These are phyloP conservation scores for Sugiyamaella qingdaonensis DNA, from an alignment of 805 yeast genomes.

Conservation along the genomic window DNA sequence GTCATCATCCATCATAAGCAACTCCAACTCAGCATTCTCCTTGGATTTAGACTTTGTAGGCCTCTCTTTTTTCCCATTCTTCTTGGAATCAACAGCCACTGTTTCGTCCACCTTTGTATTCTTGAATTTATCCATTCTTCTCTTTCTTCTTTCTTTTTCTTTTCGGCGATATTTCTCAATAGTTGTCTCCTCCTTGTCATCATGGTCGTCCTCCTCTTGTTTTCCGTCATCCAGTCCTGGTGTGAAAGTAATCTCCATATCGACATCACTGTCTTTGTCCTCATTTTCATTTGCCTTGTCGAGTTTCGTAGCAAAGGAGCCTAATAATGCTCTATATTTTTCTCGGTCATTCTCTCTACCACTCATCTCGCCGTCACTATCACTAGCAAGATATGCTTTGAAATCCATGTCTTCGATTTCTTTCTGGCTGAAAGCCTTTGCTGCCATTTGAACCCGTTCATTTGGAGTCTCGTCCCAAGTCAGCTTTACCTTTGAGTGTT, in stretches of 20 bases:
- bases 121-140: slow-evolving; percentile 73
- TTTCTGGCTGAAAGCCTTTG: slow-evolving; percentile 78
- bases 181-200: slow-evolving; percentile 54
- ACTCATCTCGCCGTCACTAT: slow-evolving; percentile 53
- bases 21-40: slow-evolving; percentile 67
- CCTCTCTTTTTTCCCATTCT: slow-evolving; percentile 21
- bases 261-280: slow-evolving; percentile 45
- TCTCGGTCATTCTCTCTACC: slow-evolving; percentile 42
- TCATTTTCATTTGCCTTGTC: slow-evolving; percentile 11
- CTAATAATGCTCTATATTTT: slow-evolving; percentile 54
- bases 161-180: slow-evolving; percentile 77
- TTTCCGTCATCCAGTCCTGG: slow-evolving; percentile 58
- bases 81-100: slow-evolving; percentile 14
- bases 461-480: slow-evolving; percentile 99
- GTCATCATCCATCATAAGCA: slow-evolving; percentile 64
- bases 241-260: slow-evolving; percentile 93
- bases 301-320: slow-evolving; percentile 12
- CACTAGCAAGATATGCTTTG: slow-evolving; percentile 74
- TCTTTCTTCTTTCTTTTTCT: slow-evolving; percentile 88
- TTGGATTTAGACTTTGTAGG: slow-evolving; percentile 38
- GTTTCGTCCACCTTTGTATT: slow-evolving; percentile 47
- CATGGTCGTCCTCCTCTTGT: slow-evolving; percentile 37
- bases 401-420: slow-evolving; percentile 42
- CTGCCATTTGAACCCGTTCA: slow-evolving; percentile 71
- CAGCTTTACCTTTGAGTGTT: slow-evolving; percentile 90